A percentile compares a stretch with the other conserved stretches of the same genome.
Conservation (phyloP, 208 protist species). For the Trypanosoma boissoni region DNA sequence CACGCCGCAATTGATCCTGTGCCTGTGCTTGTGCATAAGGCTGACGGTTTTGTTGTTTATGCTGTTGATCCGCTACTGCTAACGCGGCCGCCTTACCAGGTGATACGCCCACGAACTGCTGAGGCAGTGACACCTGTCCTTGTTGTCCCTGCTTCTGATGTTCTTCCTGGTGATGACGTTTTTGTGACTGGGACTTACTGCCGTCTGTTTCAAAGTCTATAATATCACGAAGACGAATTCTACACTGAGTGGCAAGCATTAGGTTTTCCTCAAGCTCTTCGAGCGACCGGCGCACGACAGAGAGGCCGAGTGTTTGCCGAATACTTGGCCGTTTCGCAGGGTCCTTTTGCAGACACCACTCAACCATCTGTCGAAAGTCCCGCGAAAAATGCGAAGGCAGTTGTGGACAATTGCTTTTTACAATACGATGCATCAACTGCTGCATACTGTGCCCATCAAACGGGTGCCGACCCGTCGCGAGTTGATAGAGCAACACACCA, state of each 20-base stretch:
- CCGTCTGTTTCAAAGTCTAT: slow-evolving; percentile 68
- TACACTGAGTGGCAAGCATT: slow-evolving; percentile 88
- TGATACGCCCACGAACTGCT: too few species aligned
- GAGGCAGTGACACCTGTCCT: background rate
- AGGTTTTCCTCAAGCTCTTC: slow-evolving; percentile 85
- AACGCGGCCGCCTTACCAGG: slow-evolving; percentile 79
- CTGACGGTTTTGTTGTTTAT: slow-evolving; percentile 1
- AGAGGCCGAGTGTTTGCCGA: slow-evolving; percentile 63
- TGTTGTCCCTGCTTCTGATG: background rate
- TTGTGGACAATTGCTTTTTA: slow-evolving; percentile 75
- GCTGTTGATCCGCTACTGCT: slow-evolving; percentile 47
- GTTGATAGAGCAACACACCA: slow-evolving; percentile 88
- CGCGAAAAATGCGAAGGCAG: slow-evolving; percentile 80
- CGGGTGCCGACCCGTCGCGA: slow-evolving; percentile 83
- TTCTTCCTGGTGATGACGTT: slow-evolving; percentile 10
- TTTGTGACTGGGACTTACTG: slow-evolving; percentile 9
- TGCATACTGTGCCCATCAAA: slow-evolving; percentile 94
- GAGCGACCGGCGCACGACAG: slow-evolving; percentile 66
- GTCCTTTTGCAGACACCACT: slow-evolving; percentile 87
- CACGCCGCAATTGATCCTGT: background rate
- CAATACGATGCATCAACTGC: slow-evolving; percentile 91
- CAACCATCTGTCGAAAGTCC: slow-evolving; percentile 86
- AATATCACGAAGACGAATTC: slow-evolving; percentile 81
- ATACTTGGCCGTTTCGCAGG: slow-evolving; percentile 74
- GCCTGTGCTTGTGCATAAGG: background rate